Conservation (phyloP, 2,329 filamentous ascomycete genomes). For the Beauveria australis region DNA sequence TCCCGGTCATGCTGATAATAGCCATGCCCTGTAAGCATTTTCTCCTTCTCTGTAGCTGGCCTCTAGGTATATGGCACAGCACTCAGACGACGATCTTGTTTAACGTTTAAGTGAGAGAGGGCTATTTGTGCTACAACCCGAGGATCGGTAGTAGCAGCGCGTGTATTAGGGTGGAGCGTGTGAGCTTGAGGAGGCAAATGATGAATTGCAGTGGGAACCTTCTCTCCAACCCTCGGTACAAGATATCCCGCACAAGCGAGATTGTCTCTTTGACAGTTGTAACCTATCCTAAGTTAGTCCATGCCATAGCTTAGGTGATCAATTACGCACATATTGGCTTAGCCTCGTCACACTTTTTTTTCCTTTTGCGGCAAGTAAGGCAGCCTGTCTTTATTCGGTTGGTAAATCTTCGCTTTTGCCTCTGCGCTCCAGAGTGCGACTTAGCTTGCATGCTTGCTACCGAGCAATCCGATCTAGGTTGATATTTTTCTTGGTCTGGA, state of each 20-base stretch:
- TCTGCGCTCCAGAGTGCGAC: conserved; percentile 55
- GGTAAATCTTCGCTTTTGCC: conserved; percentile 75
- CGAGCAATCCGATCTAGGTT: neutral
- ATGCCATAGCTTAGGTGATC: neutral
- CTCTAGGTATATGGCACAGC: conserved; percentile 25
- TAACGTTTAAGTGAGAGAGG: conserved; percentile 39
- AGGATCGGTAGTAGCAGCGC: conserved; percentile 34
- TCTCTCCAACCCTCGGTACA: conserved; percentile 55
- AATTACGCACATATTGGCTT: conserved; percentile 72
- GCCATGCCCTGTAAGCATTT: conserved; percentile 75
- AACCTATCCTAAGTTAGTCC: conserved; percentile 43
- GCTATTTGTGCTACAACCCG: conserved; percentile 50
- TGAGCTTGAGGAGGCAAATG: conserved; percentile 25
- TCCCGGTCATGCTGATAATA: conserved; percentile 73
- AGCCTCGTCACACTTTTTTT: conserved; percentile 96
- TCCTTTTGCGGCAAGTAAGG: conserved; percentile 79
- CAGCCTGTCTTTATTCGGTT: conserved; percentile 95
- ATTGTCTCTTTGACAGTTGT: conserved; percentile 85
- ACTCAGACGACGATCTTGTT: conserved; percentile 15
- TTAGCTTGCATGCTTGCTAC: conserved; percentile 19
- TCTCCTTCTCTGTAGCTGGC: conserved; percentile 65
- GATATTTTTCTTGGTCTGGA: neutral
- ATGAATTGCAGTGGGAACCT: conserved; percentile 49
- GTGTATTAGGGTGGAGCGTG: conserved; percentile 39
- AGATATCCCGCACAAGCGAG: conserved; percentile 90